phyloP scores from a whole-genome alignment of 2,329 filamentous ascomycete species.

The Alternaria metachromatica region DNA sequence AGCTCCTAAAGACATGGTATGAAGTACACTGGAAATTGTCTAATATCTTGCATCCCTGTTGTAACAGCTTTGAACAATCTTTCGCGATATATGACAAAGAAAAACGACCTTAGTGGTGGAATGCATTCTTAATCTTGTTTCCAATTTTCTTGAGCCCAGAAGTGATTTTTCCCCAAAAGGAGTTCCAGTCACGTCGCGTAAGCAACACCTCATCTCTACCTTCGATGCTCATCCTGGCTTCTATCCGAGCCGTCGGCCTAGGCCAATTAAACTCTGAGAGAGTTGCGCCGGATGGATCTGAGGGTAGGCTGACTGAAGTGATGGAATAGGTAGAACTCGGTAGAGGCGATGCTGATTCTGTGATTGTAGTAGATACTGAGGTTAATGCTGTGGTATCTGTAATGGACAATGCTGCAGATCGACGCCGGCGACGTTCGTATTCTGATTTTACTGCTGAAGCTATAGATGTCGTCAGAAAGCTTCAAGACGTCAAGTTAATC shows the following conservation, averaged over 20 bases:
- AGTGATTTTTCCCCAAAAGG: background rate
- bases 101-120: background rate
- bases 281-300: background rate
- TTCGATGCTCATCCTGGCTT: background rate
- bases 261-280: background rate
- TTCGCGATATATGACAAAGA: background rate
- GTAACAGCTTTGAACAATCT: background rate
- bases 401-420: background rate
- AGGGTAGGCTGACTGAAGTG: background rate
- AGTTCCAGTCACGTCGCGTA: background rate
- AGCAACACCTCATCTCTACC: background rate
- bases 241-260: background rate
- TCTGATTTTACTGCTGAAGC: background rate
- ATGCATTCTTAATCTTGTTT: background rate
- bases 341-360: background rate
- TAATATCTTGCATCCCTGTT: background rate
- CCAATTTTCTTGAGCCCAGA: background rate
- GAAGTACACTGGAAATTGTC: background rate
- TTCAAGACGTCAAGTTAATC: background rate
- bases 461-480: background rate
- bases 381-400: background rate
- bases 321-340: background rate
- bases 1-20: background rate
- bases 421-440: background rate
- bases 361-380: background rate